Base-by-base conservation (phyloP, 164 flowering plant species). In the Santalum album region DNA sequence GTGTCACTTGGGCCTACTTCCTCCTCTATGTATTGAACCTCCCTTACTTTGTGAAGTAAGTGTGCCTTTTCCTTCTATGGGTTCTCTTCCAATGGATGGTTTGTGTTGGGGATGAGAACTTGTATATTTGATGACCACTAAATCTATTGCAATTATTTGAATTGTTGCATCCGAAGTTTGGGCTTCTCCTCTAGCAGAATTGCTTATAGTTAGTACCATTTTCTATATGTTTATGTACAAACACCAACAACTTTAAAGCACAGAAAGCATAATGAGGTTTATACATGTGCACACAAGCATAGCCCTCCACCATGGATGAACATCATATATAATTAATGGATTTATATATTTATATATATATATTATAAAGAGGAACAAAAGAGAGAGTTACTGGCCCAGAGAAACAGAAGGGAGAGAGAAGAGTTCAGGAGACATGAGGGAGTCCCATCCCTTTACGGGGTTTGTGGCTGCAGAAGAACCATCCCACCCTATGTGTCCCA, bases 401-500 rank as follows among this genome's bases (percentile, higher is more conserved):
- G 42, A 14, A 38, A 38, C 58, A 32, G 78, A 43, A 49, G 76
- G 68, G 22, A 66, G 35, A 35, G 76, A 67, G 40, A 70, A 43
- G 11, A 67, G 25, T 19, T 72, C 75, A 14, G 78, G 69, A 55
- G 78, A 39, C 32, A 66, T 58, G 16, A 75, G 66, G 45, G 65
- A 67, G 43, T 81, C 83, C 86, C 84, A 82, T 1, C 72, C 72
- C 43, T 54, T 69, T 17, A 69, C 10, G 3, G 78, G 68, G 53
- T 71, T 70, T 19, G 67, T 59, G 10, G 21, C 0, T 6, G 73
- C 62, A 12, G 75, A 54, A 35, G 74, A 66, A 10, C 80, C 81
- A 71, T 87, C 94, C 75, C 74, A 75, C 59, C 95, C 97, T 57
- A 90, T 87, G 69, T 90, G 97, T 25, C 87, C 70, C 26, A 85